A percentile compares a stretch with the other conserved stretches of the same genome.
These are phyloP conservation scores for Knoxdaviesia capensis DNA, from an alignment of 2,329 filamentous ascomycete species.

Conservation along the genomic window DNA sequence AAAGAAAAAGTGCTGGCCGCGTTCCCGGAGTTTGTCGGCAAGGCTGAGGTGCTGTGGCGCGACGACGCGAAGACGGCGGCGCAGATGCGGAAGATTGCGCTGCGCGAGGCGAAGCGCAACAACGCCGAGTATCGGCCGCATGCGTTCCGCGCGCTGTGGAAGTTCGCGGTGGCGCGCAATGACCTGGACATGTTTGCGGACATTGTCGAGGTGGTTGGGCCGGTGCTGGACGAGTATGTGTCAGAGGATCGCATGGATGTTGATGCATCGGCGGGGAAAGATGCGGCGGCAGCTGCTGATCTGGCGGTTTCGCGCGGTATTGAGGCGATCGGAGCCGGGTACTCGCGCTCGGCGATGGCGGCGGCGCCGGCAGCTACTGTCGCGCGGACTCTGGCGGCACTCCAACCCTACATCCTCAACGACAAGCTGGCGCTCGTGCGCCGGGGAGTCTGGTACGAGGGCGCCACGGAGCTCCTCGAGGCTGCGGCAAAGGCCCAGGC, in stretches of 20 bases:
- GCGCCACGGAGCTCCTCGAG: slow-evolving; percentile 24
- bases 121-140: slow-evolving; percentile 68
- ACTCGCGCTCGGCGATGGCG: slow-evolving; percentile 20
- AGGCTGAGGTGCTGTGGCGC: slow-evolving; percentile 37
- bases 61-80: slow-evolving; percentile 30
- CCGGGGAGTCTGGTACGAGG: slow-evolving; percentile 30
- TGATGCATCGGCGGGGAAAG: slow-evolving; percentile 27
- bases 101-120: slow-evolving; percentile 80
- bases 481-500: slow-evolving; percentile 13
- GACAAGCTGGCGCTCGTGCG: slow-evolving; percentile 21
- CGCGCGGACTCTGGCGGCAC: slow-evolving; percentile 15
- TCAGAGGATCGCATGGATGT: slow-evolving; percentile 24
- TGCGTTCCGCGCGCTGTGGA: slow-evolving; percentile 52
- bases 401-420: slow-evolving; percentile 20
- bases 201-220: slow-evolving; percentile 44
- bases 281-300: slow-evolving; percentile 21
- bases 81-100: slow-evolving; percentile 58
- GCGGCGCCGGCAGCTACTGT: slow-evolving; percentile 18
- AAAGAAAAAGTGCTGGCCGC: slow-evolving; percentile 72
- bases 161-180: slow-evolving; percentile 45
- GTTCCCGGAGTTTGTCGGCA: slow-evolving; percentile 58
- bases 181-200: slow-evolving; percentile 52
- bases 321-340: slow-evolving; percentile 21
- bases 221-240: slow-evolving; percentile 42
- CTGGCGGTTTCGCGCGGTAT: slow-evolving; percentile 13